Base-by-base conservation (phyloP, 2,329 filamentous ascomycete species). In the Hortaea werneckii region DNA sequence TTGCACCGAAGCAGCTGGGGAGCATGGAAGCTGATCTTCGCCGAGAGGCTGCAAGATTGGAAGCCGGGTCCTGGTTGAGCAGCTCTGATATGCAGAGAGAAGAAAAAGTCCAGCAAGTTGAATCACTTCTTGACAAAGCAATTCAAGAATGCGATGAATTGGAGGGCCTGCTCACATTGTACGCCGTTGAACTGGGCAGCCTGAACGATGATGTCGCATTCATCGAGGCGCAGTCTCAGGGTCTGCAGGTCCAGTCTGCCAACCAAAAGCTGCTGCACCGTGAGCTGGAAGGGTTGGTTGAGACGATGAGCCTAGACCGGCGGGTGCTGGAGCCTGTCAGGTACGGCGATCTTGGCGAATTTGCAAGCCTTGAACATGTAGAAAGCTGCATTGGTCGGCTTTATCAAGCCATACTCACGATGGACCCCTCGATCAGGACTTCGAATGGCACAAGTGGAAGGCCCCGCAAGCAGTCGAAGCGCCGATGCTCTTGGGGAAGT, bases 171-270 rank as follows among this genome's bases (percentile, higher is more conserved):
- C 72, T 98, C 43, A 98, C 92, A 0, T 70, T 98, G 30, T 98
- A 98, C 65, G 87, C 86, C 40, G 92, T 96, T 27, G 92, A 98
- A 65, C 74, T 98, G 50, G 87, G 87, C 58, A 96, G 89, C 41
- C 75, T 98, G 29, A 88, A 89, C 46, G 90, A 96, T 42, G 92
- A 98, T 58, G 94, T 98, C 56, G 83, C 88, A 3, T 96, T 94
- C 62, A 96, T 98, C 53, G 92, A 98, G 69, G 88, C 92, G 1
- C 92, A 98, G 66, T 89, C 87, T 5, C 90, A 98, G 67, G 92
- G 92, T 71, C 72, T 98, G 40, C 92, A 98, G 60, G 90, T 98
- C 5, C 92, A 96, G 66, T 90, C 90, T 13, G 87, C 92, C 37
- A 98, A 98, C 58, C 92, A 98, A 64, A 95, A 95, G 64, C 76